Evolutionary conservation across 371 early-diverging fungal genomes (phyloP).

Genomic region (Lichtheimia ornata): DNA sequence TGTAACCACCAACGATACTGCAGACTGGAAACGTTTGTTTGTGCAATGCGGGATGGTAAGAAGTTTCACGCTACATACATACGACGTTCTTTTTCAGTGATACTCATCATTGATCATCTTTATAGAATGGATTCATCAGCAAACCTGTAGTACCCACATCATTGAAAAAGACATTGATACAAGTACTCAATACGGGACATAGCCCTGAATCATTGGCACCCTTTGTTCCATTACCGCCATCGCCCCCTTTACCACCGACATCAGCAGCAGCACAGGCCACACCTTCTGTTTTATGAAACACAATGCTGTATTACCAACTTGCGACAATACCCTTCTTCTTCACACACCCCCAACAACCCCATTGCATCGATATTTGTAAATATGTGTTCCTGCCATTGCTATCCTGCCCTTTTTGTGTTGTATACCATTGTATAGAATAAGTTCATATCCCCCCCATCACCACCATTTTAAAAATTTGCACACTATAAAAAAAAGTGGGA

Average conservation of each 20-base stretch:
- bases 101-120: background rate
- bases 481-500: too few species aligned
- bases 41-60: slow-evolving; percentile 25
- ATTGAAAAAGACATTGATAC: slow-evolving; percentile 33
- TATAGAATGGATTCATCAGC: slow-evolving; percentile 50
- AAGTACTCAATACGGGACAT: slow-evolving; percentile 25
- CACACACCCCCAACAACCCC: background rate
- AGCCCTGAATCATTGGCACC: slow-evolving; percentile 19
- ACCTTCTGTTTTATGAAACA: too few species aligned
- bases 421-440: too few species aligned
- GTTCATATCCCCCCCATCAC: too few species aligned
- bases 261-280: too few species aligned
- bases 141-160: slow-evolving; percentile 42
- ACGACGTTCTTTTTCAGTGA: background rate
- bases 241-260: too few species aligned
- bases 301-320: background rate
- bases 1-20: slow-evolving; percentile 60
- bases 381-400: too few species aligned
- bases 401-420: too few species aligned
- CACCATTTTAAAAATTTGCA: too few species aligned
- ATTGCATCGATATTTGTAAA: background rate
- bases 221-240: too few species aligned
- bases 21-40: slow-evolving; percentile 21
- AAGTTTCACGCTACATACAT: background rate
- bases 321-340: background rate